Evolutionary conservation across 2,329 filamentous ascomycete species (phyloP).

Genomic region (Colletotrichum sp.): DNA sequence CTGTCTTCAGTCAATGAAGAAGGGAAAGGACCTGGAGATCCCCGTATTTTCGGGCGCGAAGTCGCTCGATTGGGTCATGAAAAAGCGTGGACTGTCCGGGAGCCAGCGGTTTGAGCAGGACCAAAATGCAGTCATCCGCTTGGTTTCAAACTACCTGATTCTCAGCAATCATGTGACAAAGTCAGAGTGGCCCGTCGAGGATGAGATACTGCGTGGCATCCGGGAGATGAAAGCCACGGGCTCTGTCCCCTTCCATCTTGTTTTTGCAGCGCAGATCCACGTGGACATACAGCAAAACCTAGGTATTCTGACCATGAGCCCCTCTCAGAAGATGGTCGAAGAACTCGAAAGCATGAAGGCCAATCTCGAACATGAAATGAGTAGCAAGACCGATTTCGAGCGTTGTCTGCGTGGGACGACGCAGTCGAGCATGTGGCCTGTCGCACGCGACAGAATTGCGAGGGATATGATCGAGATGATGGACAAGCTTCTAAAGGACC

Average conservation of each 20-base stretch:
- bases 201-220: not conserved
- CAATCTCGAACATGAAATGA: not conserved
- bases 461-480: not conserved
- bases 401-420: not conserved
- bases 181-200: not conserved
- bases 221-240: not conserved
- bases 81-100: not conserved
- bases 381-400: not conserved
- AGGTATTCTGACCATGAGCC: not conserved
- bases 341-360: not conserved
- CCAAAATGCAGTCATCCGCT: not conserved
- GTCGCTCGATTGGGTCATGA: not conserved
- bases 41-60: not conserved
- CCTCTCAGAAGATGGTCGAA: not conserved
- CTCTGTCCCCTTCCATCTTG: not conserved
- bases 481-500: not conserved
- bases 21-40: not conserved
- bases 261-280: not conserved
- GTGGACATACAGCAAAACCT: not conserved
- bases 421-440: not conserved
- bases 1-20: not conserved
- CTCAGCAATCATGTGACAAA: not conserved
- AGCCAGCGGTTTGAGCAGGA: not conserved
- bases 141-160: not conserved
- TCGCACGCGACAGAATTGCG: not conserved